phyloP scores from a whole-genome alignment of 2,329 filamentous ascomycete species.

The Colletotrichum euphorbiae region DNA sequence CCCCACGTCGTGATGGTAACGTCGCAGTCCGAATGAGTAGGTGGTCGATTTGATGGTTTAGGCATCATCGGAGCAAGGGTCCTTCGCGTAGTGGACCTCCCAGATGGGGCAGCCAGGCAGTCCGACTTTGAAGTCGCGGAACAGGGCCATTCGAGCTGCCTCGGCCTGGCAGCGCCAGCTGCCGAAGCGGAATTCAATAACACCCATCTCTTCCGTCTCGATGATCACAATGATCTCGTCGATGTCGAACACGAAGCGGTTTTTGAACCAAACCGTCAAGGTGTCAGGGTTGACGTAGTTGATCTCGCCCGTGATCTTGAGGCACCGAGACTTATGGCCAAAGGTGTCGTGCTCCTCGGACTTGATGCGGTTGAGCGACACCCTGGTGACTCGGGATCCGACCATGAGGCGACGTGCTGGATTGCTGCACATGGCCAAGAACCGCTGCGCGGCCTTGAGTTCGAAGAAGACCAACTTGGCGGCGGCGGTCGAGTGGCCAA shows the following conservation, averaged over 20 bases:
- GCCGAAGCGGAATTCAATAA: slow-evolving; percentile 65
- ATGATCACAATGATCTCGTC: slow-evolving; percentile 55
- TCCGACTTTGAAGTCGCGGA: slow-evolving; percentile 13
- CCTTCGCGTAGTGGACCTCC: slow-evolving; percentile 38
- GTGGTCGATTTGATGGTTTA: not conserved
- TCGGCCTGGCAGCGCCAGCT: slow-evolving; percentile 67
- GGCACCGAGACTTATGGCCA: slow-evolving; percentile 57
- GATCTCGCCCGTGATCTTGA: slow-evolving; percentile 61
- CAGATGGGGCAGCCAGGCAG: slow-evolving; percentile 38
- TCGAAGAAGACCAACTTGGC: slow-evolving; percentile 64
- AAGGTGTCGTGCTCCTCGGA: slow-evolving; percentile 45
- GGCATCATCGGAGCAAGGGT: slow-evolving; percentile 22
- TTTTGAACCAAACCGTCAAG: slow-evolving; percentile 56
- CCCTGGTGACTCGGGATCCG: slow-evolving; percentile 50
- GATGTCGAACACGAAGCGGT: slow-evolving; percentile 59
- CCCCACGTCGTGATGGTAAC: not conserved
- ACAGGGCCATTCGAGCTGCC: slow-evolving; percentile 52
- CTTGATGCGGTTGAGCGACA: slow-evolving; percentile 63
- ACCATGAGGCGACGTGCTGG: slow-evolving; percentile 51
- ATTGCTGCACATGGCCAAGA: slow-evolving; percentile 42
- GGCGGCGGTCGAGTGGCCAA: slow-evolving; percentile 52
- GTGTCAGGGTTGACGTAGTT: slow-evolving; percentile 56
- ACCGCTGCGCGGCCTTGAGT: slow-evolving; percentile 51
- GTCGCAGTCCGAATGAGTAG: not conserved
- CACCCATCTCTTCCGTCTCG: slow-evolving; percentile 43